Evolutionary conservation across 1,284 basidiomycete genomes (phyloP).

Genomic region (Sanghuangporus sanghuang): DNA sequence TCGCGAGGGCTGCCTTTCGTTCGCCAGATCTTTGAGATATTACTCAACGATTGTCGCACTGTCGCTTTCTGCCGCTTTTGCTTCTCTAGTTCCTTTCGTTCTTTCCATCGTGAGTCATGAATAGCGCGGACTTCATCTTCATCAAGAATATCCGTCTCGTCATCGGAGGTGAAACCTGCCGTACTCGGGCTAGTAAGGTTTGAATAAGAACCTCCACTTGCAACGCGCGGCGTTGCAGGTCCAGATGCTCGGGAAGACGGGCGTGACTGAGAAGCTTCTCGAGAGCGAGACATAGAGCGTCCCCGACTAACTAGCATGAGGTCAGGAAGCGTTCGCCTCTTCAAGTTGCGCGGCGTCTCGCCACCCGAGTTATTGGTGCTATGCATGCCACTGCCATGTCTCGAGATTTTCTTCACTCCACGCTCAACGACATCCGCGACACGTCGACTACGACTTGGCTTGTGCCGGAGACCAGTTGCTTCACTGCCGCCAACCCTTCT

Average conservation of each 20-base stretch:
- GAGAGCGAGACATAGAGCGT: constrained; percentile 5
- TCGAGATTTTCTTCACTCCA: constrained; percentile 4
- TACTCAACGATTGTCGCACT: constrained; percentile 3
- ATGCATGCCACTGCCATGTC: background rate
- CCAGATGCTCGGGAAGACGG: constrained; percentile 11
- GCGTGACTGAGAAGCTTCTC: constrained; percentile 9
- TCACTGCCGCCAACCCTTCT: background rate
- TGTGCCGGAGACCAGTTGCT: constrained; percentile 5
- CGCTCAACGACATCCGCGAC: constrained; percentile 14
- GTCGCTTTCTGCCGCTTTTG: background rate
- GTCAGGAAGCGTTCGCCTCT: constrained; percentile 12
- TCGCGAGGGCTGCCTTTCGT: background rate
- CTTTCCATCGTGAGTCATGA: background rate
- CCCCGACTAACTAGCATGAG: background rate
- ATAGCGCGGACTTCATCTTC: constrained; percentile 10
- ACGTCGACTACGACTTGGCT: constrained; percentile 10
- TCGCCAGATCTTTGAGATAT: constrained; percentile 4
- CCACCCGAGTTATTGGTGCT: background rate
- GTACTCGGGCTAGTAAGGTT: constrained; percentile 15
- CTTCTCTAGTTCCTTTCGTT: constrained; percentile 1
- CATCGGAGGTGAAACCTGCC: constrained; percentile 12
- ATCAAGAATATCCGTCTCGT: constrained; percentile 14
- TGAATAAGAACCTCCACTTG: constrained; percentile 9
- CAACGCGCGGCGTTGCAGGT: background rate
- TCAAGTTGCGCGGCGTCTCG: constrained; percentile 5